phyloP scores from a whole-genome alignment of 768 basidiomycete species.

The Collybiopsis confluens region DNA sequence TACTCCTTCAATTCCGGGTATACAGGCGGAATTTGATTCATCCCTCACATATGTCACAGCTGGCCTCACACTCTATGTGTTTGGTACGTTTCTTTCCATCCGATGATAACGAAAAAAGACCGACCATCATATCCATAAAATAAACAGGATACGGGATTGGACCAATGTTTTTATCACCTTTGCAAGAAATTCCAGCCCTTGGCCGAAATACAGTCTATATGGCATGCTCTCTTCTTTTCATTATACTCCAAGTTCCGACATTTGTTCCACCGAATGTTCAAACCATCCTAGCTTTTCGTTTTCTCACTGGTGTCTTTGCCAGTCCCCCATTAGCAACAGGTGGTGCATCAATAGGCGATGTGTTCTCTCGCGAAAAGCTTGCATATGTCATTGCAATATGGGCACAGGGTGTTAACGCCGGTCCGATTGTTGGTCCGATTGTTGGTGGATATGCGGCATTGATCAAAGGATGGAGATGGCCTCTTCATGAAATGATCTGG shows the following conservation, averaged over 20 bases:
- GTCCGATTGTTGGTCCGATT: constrained; percentile 26
- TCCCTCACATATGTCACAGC: constrained; percentile 17
- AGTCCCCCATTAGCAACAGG: constrained; percentile 28
- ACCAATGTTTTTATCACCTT: constrained; percentile 25
- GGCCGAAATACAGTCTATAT: constrained; percentile 30
- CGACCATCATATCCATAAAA: background rate
- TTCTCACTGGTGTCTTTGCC: constrained; percentile 28
- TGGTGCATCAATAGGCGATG: constrained; percentile 22
- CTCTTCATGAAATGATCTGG: constrained; percentile 30
- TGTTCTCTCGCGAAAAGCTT: constrained; percentile 17
- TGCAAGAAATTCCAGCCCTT: constrained; percentile 27
- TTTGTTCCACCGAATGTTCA: constrained; percentile 25
- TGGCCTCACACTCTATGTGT: constrained; percentile 22
- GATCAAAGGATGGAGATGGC: too few relatives aligned
- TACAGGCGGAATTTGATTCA: constrained; percentile 7
- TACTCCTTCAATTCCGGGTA: constrained; percentile 22
- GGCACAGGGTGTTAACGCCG: constrained; percentile 17
- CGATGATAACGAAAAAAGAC: too few relatives aligned
- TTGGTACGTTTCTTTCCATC: constrained; percentile 17
- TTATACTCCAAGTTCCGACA: constrained; percentile 29
- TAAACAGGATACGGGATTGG: constrained; percentile 16
- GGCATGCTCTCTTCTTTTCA: constrained; percentile 23
- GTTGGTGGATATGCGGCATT: constrained; percentile 29
- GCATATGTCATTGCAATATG: constrained; percentile 24
- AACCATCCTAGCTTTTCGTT: constrained; percentile 28